Evolutionary conservation across 2,329 filamentous ascomycete genomes (phyloP).

Genomic region (Ophiostoma sp.): DNA sequence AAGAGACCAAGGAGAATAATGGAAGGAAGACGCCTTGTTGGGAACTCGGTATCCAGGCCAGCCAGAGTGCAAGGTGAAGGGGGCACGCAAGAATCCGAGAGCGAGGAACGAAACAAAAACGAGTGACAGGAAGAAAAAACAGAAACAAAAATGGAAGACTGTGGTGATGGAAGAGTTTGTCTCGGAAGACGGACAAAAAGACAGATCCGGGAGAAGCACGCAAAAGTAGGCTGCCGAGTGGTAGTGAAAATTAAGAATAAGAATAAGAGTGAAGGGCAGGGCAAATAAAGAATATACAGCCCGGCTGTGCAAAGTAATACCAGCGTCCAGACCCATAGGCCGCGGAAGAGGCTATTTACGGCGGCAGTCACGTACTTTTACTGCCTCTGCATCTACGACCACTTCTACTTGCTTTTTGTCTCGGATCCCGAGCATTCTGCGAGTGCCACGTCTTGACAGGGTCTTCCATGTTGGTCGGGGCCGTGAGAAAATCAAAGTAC

Average conservation of each 20-base stretch:
- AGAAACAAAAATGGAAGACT: neutral
- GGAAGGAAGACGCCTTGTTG: neutral
- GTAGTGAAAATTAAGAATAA: neutral
- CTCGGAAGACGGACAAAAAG: neutral
- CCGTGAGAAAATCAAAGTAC: neutral
- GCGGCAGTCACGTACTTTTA: neutral
- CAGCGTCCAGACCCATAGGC: neutral
- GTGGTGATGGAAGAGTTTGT: neutral
- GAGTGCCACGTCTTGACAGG: conserved; percentile 2
- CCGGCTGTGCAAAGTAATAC: neutral
- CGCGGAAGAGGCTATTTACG: conserved; percentile 11
- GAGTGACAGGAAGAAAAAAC: neutral
- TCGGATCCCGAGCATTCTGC: neutral
- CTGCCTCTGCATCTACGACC: neutral
- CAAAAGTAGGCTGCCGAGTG: neutral
- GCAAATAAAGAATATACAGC: neutral
- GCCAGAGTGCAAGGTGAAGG: neutral
- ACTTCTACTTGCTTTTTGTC: neutral
- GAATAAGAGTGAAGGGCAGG: neutral
- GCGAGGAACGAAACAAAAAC: neutral
- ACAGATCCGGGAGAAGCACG: neutral
- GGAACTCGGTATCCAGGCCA: neutral
- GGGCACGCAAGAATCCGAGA: neutral
- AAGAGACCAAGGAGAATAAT: neutral
- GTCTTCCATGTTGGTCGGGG: neutral